Percentiles rank a stretch among this genome's conserved stretches.
These are phyloP conservation scores for Talaromyces proteolyticus DNA, from an alignment of 495 filamentous ascomycete species.

Conservation along the genomic window DNA sequence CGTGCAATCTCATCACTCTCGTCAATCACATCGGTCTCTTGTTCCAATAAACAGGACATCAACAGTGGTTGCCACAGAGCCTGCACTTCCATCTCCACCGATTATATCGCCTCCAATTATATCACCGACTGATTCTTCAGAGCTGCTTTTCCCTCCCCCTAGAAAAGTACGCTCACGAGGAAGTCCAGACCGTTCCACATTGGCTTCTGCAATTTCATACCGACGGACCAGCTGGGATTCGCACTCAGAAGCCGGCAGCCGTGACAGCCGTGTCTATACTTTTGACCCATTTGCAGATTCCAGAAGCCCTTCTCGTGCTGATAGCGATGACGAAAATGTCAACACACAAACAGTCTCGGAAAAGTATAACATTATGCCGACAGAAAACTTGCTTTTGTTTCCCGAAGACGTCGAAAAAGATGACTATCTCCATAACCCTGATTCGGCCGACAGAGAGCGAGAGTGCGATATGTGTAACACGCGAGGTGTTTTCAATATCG, in stretches of 20 bases:
- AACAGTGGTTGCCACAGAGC: constrained; percentile 16
- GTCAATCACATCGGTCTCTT: constrained; percentile 1
- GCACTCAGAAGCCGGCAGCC: constrained; percentile 36
- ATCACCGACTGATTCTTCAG: constrained; percentile 46
- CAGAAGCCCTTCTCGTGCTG: constrained; percentile 52
- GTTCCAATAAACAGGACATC: not conserved
- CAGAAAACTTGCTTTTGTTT: constrained; percentile 62
- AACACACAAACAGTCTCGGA: constrained; percentile 75
- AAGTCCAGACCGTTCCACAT: constrained; percentile 34
- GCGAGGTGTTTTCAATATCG: constrained; percentile 62
- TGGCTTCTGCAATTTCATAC: constrained; percentile 44
- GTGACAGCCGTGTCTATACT: constrained; percentile 42
- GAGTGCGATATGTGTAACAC: constrained; percentile 65
- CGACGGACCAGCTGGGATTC: constrained; percentile 60
- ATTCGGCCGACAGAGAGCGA: constrained; percentile 56
- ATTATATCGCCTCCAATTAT: constrained; percentile 13
- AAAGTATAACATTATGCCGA: constrained; percentile 73
- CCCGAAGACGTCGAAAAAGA: constrained; percentile 76
- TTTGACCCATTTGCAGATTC: constrained; percentile 47
- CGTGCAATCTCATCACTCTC: too few relatives aligned
- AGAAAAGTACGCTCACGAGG: constrained; percentile 27
- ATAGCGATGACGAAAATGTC: constrained; percentile 59
- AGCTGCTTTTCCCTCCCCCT: constrained; percentile 54
- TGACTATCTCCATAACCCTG: constrained; percentile 70
- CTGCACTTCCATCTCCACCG: constrained; percentile 9